These are phyloP conservation scores for Chlorella sp. DNA, from an alignment of 139 green algal species.

Conservation along the genomic window DNA sequence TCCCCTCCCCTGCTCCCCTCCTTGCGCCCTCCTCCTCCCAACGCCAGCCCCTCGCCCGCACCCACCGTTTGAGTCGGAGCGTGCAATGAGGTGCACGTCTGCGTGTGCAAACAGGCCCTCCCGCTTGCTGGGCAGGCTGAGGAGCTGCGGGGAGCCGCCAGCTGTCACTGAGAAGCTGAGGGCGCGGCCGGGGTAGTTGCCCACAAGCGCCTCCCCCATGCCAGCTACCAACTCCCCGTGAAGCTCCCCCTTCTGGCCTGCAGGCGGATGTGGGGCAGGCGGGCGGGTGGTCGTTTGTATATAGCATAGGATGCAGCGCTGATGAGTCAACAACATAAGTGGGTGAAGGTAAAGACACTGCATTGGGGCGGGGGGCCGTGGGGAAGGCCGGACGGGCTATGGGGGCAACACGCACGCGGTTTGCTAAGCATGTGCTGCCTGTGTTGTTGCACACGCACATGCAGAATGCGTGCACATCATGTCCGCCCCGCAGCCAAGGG, in stretches of 20 bases:
- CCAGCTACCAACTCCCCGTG: slow-evolving; percentile 86
- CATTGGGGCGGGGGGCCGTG: neutral
- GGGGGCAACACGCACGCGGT: too few relatives aligned
- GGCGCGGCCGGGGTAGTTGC: slow-evolving; percentile 80
- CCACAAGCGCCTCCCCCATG: slow-evolving; percentile 88
- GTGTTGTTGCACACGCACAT: neutral
- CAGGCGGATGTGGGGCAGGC: neutral
- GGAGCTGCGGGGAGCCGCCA: slow-evolving; percentile 3
- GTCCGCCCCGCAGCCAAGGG: too few relatives aligned
- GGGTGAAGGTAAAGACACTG: too few relatives aligned
- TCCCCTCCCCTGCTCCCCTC: too few relatives aligned
- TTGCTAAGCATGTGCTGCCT: too few relatives aligned
- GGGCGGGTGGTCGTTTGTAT: neutral
- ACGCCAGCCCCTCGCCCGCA: too few relatives aligned
- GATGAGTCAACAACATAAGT: too few relatives aligned
- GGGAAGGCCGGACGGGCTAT: too few relatives aligned
- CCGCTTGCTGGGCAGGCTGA: slow-evolving; percentile 79
- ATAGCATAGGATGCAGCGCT: too few relatives aligned
- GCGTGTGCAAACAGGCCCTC: slow-evolving; percentile 63
- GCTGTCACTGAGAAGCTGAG: slow-evolving; percentile 63
- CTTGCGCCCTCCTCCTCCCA: too few relatives aligned
- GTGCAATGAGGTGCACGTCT: slow-evolving; percentile 73
- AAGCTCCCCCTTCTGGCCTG: slow-evolving; percentile 55
- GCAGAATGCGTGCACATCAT: too few relatives aligned
- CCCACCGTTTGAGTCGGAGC: slow-evolving; percentile 91